Evolutionary conservation across 257 asterid genomes (phyloP).

Genomic region (Solanum etuberosum): DNA sequence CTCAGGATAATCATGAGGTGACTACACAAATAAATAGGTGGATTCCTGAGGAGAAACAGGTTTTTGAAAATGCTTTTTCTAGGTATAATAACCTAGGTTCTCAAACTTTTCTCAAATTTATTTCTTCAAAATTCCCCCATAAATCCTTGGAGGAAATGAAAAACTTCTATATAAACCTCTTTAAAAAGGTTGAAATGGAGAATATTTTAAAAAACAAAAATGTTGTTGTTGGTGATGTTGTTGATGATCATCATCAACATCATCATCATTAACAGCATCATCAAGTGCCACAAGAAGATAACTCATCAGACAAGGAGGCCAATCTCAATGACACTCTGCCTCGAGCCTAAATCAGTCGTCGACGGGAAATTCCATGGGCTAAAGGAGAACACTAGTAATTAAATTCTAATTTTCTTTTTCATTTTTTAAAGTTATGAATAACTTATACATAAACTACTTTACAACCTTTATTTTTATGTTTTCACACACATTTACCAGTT

Average conservation of each 20-base stretch:
- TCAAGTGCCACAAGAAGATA: background rate
- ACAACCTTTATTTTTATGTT: background rate
- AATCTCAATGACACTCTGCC: background rate
- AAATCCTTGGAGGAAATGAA: background rate
- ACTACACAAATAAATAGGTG: background rate
- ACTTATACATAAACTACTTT: too few relatives aligned
- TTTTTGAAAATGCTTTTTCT: background rate
- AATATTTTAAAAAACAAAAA: background rate
- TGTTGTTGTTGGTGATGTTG: background rate
- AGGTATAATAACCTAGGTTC: background rate
- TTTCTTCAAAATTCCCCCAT: background rate
- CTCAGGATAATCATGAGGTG: background rate
- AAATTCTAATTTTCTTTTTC: background rate
- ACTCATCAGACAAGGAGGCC: background rate
- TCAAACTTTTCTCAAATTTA: background rate
- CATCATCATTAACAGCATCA: too few relatives aligned
- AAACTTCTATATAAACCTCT: background rate
- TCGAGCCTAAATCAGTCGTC: background rate
- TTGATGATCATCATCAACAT: background rate
- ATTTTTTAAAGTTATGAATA: too few relatives aligned
- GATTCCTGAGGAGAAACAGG: background rate
- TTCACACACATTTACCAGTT: background rate
- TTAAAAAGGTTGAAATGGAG: background rate
- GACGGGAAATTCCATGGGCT: constrained; percentile 22
- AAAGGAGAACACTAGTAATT: constrained; percentile 34